Base-by-base conservation (phyloP, 768 basidiomycete genomes). In the Lactarius tabidus region DNA sequence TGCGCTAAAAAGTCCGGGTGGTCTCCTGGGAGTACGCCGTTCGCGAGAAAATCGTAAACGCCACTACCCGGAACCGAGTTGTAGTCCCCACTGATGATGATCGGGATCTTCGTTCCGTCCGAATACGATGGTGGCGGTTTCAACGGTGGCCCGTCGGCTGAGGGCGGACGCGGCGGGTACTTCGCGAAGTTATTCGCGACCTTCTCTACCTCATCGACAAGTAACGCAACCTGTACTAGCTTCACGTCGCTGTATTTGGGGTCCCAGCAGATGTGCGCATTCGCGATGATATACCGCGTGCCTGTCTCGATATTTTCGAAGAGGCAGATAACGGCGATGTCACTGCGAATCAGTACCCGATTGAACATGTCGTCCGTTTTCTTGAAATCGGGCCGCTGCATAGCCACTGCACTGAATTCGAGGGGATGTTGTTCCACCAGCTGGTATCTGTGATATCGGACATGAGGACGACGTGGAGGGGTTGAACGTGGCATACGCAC, bases 281-380 rank as follows among this genome's bases (percentile, higher is more conserved):
- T 98, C 43, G 90, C 89, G 60, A 98, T 83, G 71, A 98, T 84
- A 63, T 97, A 78, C 18, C 96, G 87, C 15, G 94, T 88, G 48
- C 95, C 95, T 0, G 95, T 92, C 45, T 85, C 82, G 66, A 84
- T 85, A 76, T 90, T 89, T 79, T 99, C 97, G 72, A 98, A 81
- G 35, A 93, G 82, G 70, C 87, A 86, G 63, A 95, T 80, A 68
- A 94, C 86, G 54, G 94, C 94, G 68, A 98, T 91, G 72, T 98
- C 86, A 76, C 98, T 96, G 74, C 93, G 92, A 67, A 90, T 90
- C 70, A 98, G 84, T 61, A 98, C 94, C 36, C 97, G 93, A 73
- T 98, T 98, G 84, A 98, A 98, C 95, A 98, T 95, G 79, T 98
- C 96, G 72, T 98, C 95, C 20, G 94, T 96, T 78, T 95, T 94